These are phyloP conservation scores for Rhododendron henanense DNA, from an alignment of 148 eudicot species.

Conservation along the genomic window DNA sequence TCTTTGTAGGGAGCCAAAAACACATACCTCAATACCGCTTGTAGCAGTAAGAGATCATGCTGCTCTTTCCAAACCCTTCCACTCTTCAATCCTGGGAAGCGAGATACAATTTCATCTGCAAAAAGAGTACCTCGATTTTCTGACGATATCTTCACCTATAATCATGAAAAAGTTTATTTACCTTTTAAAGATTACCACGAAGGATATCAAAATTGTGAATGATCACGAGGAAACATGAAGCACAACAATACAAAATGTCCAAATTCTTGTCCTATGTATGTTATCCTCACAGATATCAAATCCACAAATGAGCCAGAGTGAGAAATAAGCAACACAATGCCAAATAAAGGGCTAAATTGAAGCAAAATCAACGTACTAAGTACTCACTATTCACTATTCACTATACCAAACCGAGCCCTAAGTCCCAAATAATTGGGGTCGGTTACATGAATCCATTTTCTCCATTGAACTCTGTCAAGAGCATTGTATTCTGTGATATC, in stretches of 20 bases:
- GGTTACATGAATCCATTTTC: background rate
- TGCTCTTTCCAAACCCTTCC: constrained; percentile 82
- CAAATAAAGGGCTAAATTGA: background rate
- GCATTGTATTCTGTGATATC: background rate
- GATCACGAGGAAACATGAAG: background rate
- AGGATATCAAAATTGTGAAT: background rate
- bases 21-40: constrained; percentile 77
- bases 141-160: constrained; percentile 50
- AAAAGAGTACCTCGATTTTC: constrained; percentile 53
- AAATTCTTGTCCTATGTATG: background rate
- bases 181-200: background rate
- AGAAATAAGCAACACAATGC: background rate
- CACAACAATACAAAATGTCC: background rate
- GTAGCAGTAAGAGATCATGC: constrained; percentile 67
- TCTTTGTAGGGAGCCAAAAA: background rate
- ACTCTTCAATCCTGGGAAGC: constrained; percentile 66
- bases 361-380: background rate
- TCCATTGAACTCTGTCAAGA: background rate
- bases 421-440: background rate
- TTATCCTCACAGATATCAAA: background rate
- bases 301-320: background rate
- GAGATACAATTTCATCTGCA: constrained; percentile 50
- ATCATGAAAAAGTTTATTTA: constrained; percentile 1
- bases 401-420: background rate
- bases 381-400: too few relatives aligned